Base-by-base conservation (phyloP, 2,329 filamentous ascomycete genomes). In the Aureobasidium zeae region DNA sequence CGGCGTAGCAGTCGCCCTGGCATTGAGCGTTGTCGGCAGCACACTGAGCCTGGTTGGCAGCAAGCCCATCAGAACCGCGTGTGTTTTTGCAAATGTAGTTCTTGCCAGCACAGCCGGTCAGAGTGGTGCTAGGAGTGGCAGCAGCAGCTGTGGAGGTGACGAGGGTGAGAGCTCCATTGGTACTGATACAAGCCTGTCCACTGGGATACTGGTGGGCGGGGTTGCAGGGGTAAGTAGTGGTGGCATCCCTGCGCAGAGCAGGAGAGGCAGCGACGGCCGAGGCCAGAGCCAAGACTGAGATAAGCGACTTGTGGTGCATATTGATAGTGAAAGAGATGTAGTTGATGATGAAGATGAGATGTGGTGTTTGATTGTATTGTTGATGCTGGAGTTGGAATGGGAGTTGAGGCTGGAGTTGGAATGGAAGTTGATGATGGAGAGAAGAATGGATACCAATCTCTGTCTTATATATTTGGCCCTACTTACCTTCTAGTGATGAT, bases 271-370 rank as follows among this genome's bases (percentile, higher is more conserved):
- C 12, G 22, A 44, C 30, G 5, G 30, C 31, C 4, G 25, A 35
- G 41, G 41, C 35, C 41, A 44, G 12, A 19, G 41, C 41, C 25
- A 44, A 13, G 41, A 35, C 24, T 17, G 32, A 44, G 24, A 36
- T 24, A 21, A 44, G 26, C 3, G 25, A 16, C 9, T 33, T 32
- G 38, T 28, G 33, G 16, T 30, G 38, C 38, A 42, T 42, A 19
- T 41, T n/a, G 26, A 29, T 41, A n/a, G n/a, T n/a, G n/a, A n/a
- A n/a, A n/a, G n/a, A n/a, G n/a, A n/a, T n/a, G n/a, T n/a, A n/a
- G 16, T 31, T 19, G 37, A 17, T 31, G 15, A n/a, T 24, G 36
- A 5, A 22, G 13, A 12, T 5, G 16, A 17, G 24, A 9, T 37
- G 25, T n/a, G 12, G 10, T 24, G 2, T 12, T 22, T 31, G 20